phyloP scores from a whole-genome alignment of 495 filamentous ascomycete species.

The Lasiosphaeria hispida region DNA sequence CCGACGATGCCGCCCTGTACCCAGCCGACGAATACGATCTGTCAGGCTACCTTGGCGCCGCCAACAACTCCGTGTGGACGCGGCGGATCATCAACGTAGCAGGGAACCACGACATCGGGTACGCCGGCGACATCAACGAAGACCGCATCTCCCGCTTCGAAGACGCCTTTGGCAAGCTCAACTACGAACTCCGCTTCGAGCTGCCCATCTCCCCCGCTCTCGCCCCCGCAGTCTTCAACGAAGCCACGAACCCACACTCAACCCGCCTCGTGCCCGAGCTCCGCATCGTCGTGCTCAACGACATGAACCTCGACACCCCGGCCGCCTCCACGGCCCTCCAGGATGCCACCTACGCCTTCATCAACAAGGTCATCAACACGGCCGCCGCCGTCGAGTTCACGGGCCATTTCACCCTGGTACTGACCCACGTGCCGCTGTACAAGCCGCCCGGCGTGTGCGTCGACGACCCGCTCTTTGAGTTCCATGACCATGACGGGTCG shows the following conservation, averaged over 20 bases:
- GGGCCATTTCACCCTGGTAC: slow-evolving; percentile 70
- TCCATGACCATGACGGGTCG: slow-evolving; percentile 64
- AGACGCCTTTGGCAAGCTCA: slow-evolving; percentile 73
- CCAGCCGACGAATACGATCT: slow-evolving; percentile 50
- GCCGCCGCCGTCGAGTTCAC: slow-evolving; percentile 63
- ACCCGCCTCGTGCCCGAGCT: slow-evolving; percentile 57
- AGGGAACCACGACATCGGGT: slow-evolving; percentile 95
- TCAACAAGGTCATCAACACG: slow-evolving; percentile 68
- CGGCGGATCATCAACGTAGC: slow-evolving; percentile 79
- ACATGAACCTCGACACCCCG: slow-evolving; percentile 86
- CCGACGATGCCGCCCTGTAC: slow-evolving; percentile 55
- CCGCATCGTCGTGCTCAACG: slow-evolving; percentile 82
- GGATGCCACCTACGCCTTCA: slow-evolving; percentile 68
- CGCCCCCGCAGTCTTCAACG: slow-evolving; percentile 36
- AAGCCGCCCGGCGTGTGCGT: slow-evolving; percentile 80
- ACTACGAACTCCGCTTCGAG: slow-evolving; percentile 81
- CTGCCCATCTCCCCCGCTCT: slow-evolving; percentile 41
- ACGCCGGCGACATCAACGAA: slow-evolving; percentile 80
- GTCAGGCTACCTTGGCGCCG: slow-evolving; percentile 47
- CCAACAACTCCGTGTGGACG: slow-evolving; percentile 53
- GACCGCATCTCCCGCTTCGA: slow-evolving; percentile 76
- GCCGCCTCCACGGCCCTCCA: slow-evolving; percentile 63
- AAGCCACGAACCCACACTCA: slow-evolving; percentile 30
- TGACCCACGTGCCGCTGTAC: slow-evolving; percentile 90
- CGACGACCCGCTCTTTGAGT: slow-evolving; percentile 77